phyloP scores from a whole-genome alignment of 2,329 filamentous ascomycete species.

The Trichoderma breve region DNA sequence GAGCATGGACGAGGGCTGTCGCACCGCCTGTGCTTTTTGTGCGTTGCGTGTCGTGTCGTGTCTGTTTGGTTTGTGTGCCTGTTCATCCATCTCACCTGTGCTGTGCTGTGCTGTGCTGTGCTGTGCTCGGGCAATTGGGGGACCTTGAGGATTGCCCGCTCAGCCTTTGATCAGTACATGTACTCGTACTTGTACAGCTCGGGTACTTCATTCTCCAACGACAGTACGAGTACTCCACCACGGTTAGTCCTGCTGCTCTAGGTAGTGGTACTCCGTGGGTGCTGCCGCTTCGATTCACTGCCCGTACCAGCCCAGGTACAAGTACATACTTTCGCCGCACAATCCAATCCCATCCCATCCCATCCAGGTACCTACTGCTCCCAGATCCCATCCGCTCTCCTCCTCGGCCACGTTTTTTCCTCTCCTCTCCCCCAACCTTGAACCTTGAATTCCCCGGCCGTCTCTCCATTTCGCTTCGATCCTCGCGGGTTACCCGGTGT shows the following conservation, averaged over 20 bases:
- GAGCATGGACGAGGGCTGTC: not conserved
- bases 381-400: not conserved
- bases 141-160: not conserved
- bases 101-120: not conserved
- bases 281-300: not conserved
- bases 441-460: conserved; percentile 4
- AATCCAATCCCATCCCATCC: not conserved
- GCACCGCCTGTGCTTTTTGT: not conserved
- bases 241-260: not conserved
- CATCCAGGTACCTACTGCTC: not conserved
- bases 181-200: too few species aligned
- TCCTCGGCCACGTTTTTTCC: not conserved
- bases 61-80: not conserved
- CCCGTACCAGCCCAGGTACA: not conserved
- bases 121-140: not conserved
- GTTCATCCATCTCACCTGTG: not conserved
- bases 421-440: not conserved
- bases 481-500: conserved; percentile 9
- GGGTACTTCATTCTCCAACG: too few species aligned
- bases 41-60: not conserved
- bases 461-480: conserved; percentile 13
- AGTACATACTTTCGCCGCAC: not conserved
- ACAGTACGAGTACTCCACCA: not conserved
- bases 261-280: not conserved
- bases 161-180: not conserved